Percentiles rank a stretch among this genome's conserved stretches.
Conservation (phyloP, 305 asterid species). For the Fraxinus sp. region DNA sequence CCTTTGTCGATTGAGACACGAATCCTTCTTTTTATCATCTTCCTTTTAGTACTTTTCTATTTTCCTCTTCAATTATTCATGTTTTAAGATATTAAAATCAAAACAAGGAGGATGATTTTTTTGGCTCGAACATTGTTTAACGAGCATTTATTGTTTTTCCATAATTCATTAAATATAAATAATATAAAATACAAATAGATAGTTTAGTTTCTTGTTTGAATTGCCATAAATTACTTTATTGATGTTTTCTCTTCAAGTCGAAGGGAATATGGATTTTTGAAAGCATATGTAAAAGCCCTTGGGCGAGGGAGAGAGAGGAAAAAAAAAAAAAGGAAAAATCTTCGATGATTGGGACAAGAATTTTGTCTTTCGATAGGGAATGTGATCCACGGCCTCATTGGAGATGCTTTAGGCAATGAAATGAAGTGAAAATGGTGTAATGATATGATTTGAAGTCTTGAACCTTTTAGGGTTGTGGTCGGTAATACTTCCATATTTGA, state of each 20-base stretch:
- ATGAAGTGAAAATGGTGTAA: neutral
- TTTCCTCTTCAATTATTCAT: neutral
- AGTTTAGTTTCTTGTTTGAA: neutral
- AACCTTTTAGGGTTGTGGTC: neutral
- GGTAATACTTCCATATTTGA: neutral
- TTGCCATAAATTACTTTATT: neutral
- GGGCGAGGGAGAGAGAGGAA: neutral
- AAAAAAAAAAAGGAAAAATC: neutral
- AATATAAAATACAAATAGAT: neutral
- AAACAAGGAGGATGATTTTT: neutral
- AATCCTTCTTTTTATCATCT: neutral
- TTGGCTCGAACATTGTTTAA: neutral
- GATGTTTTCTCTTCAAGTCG: neutral
- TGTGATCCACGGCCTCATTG: neutral
- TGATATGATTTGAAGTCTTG: neutral
- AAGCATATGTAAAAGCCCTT: neutral
- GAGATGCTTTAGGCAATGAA: neutral
- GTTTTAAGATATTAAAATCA: neutral
- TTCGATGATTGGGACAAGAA: neutral
- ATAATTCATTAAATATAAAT: too few species aligned
- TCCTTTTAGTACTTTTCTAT: neutral
- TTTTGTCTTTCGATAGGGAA: neutral
- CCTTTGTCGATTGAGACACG: neutral
- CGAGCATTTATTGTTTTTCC: neutral
- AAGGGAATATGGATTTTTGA: neutral